These are phyloP conservation scores for Naganishia vishniacii DNA, from an alignment of 768 basidiomycete species.

Conservation along the genomic window DNA sequence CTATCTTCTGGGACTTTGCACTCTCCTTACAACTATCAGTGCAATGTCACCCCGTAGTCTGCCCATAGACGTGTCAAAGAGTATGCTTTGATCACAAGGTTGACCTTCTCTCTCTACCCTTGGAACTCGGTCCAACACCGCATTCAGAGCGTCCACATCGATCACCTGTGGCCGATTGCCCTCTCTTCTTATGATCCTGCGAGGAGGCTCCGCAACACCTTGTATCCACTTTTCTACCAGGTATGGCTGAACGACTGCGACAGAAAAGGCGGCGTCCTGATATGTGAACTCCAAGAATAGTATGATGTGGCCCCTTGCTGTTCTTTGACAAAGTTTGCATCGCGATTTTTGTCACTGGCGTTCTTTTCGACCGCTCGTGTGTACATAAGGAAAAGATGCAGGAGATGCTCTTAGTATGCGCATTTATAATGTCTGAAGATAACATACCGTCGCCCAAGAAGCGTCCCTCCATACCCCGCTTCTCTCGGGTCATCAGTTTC, in stretches of 20 bases:
- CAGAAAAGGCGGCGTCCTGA: neutral
- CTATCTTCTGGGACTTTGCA: too few relatives aligned
- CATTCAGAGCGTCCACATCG: neutral
- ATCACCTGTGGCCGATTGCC: neutral
- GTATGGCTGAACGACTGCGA: neutral
- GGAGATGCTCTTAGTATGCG: neutral
- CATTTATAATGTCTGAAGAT: neutral
- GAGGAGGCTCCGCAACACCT: neutral
- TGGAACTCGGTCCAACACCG: neutral
- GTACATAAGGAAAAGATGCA: neutral
- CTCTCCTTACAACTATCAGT: too few relatives aligned
- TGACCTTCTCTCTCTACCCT: neutral
- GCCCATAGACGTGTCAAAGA: neutral
- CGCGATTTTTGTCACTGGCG: neutral
- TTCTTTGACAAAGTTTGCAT: neutral
- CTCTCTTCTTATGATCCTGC: neutral
- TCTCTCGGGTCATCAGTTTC: neutral
- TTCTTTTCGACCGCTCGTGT: neutral
- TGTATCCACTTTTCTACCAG: conserved; percentile 1
- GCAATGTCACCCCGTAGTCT: neutral
- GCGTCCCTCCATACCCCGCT: neutral
- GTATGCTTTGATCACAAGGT: neutral
- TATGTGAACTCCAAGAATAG: neutral
- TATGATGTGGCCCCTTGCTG: neutral
- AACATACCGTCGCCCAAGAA: neutral